phyloP scores from a whole-genome alignment of 2,329 filamentous ascomycete species.

The Amauroascus niger region DNA sequence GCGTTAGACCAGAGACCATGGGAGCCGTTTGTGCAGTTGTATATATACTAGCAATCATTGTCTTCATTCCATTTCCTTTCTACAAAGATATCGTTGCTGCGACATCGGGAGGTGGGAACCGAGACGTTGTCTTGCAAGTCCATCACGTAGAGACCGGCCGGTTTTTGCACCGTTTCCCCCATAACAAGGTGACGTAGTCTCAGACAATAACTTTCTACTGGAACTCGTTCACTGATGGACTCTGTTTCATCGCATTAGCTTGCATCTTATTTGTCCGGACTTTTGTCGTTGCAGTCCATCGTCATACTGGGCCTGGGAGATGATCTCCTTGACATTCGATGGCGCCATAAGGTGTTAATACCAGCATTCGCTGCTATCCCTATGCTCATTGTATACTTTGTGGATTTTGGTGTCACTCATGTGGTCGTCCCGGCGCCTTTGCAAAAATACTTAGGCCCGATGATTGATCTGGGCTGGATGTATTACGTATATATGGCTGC shows the following conservation, averaged over 20 bases:
- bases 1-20: conserved; percentile 75
- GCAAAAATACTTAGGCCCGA: conserved; percentile 70
- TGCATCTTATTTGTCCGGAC: conserved; percentile 85
- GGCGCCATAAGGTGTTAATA: conserved; percentile 98
- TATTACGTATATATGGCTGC: conserved; percentile 98
- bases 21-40: conserved; percentile 86
- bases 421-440: conserved; percentile 84
- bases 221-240: not conserved
- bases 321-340: conserved; percentile 94
- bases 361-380: conserved; percentile 88
- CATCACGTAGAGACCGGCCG: conserved; percentile 70
- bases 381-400: conserved; percentile 92
- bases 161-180: conserved; percentile 82
- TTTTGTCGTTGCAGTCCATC: conserved; percentile 83
- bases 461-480: conserved; percentile 68
- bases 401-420: conserved; percentile 94
- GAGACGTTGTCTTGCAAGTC: conserved; percentile 68
- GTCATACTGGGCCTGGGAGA: conserved; percentile 88
- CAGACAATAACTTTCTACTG: conserved; percentile 15
- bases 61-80: conserved; percentile 94
- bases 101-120: conserved; percentile 85
- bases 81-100: conserved; percentile 96
- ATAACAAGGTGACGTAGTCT: conserved; percentile 61
- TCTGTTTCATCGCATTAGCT: conserved; percentile 46
- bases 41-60: conserved; percentile 77